These are phyloP conservation scores for Collariella sp. DNA, from an alignment of 495 filamentous ascomycete species.

Conservation along the genomic window DNA sequence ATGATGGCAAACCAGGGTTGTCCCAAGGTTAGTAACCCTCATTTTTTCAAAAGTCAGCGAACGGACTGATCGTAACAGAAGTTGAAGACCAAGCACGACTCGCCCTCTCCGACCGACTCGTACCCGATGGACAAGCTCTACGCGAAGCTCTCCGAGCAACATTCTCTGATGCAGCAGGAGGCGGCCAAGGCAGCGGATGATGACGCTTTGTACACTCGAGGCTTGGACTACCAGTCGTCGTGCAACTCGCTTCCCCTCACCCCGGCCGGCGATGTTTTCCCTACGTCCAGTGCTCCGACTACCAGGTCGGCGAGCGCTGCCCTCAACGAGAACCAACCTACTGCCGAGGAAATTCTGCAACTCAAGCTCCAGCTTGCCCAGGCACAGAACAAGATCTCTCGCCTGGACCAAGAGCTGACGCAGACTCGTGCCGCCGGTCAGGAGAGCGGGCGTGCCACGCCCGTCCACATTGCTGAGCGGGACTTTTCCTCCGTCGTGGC, in stretches of 20 bases:
- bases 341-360: constrained; percentile 39
- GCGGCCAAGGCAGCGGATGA: constrained; percentile 39
- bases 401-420: constrained; percentile 75
- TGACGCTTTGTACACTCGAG: constrained; percentile 24
- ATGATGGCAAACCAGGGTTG: constrained; percentile 43
- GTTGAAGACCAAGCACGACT: constrained; percentile 42
- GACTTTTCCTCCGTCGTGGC: constrained; percentile 20
- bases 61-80: constrained; percentile 36
- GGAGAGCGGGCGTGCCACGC: constrained; percentile 21
- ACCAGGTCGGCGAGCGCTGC: constrained; percentile 40
- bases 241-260: constrained; percentile 49
- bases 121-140: constrained; percentile 53
- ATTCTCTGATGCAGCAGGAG: constrained; percentile 45
- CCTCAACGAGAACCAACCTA: constrained; percentile 23
- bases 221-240: constrained; percentile 40
- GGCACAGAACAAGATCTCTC: constrained; percentile 70
- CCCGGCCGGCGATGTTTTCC: constrained; percentile 46
- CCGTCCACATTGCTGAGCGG: constrained; percentile 17
- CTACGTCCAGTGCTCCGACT: constrained; percentile 33
- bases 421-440: constrained; percentile 57
- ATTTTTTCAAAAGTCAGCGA: background rate
- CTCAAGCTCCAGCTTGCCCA: constrained; percentile 67
- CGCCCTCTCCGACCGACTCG: constrained; percentile 25
- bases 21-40: constrained; percentile 31
- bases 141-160: constrained; percentile 60